A percentile compares a stretch with the other conserved stretches of the same genome.
Evolutionary conservation across 2,329 filamentous ascomycete genomes (phyloP).

Genomic region (Claviceps africana): DNA sequence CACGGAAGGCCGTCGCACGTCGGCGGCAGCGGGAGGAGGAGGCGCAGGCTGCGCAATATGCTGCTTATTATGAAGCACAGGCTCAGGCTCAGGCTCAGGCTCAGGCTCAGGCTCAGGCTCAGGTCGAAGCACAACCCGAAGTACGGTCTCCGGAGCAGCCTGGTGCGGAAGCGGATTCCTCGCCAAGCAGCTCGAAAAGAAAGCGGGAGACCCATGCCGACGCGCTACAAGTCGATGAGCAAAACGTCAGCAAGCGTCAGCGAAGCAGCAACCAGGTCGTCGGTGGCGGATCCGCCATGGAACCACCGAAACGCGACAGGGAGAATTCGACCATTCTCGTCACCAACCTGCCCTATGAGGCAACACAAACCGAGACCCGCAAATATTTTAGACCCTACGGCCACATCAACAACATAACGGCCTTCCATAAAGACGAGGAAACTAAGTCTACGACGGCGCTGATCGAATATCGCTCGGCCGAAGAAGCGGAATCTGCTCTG

Average conservation of each 20-base stretch:
- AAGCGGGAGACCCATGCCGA: conserved; percentile 53
- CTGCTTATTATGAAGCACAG: conserved; percentile 21
- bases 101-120: conserved; percentile 7
- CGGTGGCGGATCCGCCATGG: conserved; percentile 10
- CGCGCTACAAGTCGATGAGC: conserved; percentile 21
- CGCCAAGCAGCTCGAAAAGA: conserved; percentile 45
- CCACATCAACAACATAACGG: conserved; percentile 61
- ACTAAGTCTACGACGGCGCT: conserved; percentile 53
- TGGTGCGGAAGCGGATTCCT: conserved; percentile 13
- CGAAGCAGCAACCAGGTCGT: conserved; percentile 30
- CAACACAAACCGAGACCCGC: conserved; percentile 57
- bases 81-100: conserved; percentile 1
- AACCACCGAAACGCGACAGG: conserved; percentile 59
- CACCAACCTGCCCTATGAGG: conserved; percentile 56
- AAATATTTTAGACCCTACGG: conserved; percentile 92
- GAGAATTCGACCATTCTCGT: conserved; percentile 82
- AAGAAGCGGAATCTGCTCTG: conserved; percentile 70
- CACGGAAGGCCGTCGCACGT: conserved; percentile 46
- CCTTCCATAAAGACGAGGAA: conserved; percentile 45
- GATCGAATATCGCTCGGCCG: conserved; percentile 69
- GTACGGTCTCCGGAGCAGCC: conserved; percentile 11
- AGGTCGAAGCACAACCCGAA: not conserved
- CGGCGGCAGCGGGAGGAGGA: conserved; percentile 53
- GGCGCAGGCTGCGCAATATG: conserved; percentile 41
- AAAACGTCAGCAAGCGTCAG: conserved; percentile 52